These are phyloP conservation scores for Alternaria brassicicola DNA, from an alignment of 2,329 filamentous ascomycete species.

Conservation along the genomic window DNA sequence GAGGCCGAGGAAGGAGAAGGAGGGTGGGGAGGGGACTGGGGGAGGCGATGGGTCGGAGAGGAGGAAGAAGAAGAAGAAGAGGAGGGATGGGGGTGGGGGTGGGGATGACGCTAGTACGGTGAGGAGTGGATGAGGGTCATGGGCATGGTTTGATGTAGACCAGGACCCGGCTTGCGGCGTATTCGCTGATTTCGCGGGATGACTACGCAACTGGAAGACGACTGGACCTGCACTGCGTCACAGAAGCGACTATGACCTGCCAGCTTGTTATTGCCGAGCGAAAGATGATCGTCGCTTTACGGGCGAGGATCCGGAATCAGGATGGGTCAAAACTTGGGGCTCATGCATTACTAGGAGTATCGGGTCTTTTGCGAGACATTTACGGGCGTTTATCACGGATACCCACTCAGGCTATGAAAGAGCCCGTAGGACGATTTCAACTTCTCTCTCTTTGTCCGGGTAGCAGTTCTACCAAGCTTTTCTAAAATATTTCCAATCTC, in stretches of 20 bases:
- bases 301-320: neutral
- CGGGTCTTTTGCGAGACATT: accelerated
- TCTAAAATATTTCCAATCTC: no score
- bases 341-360: neutral
- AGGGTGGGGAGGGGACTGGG: constrained; percentile 14
- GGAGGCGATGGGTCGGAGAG: constrained; percentile 13
- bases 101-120: constrained; percentile 30
- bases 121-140: constrained; percentile 23
- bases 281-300: no score
- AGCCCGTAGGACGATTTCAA: neutral
- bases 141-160: no score
- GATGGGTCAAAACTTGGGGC: accelerated
- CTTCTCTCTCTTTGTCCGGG: neutral
- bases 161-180: no score
- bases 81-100: constrained; percentile 20
- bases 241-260: neutral
- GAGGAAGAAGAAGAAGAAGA: constrained; percentile 29
- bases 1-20: constrained; percentile 27
- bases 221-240: neutral
- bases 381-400: neutral
- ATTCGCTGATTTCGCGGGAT: no score
- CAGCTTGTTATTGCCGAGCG: neutral
- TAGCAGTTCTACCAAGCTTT: neutral
- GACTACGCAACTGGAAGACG: no score
- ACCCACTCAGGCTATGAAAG: neutral